Conservation (phyloP, 768 basidiomycete species). For the Lactarius psammicola region DNA sequence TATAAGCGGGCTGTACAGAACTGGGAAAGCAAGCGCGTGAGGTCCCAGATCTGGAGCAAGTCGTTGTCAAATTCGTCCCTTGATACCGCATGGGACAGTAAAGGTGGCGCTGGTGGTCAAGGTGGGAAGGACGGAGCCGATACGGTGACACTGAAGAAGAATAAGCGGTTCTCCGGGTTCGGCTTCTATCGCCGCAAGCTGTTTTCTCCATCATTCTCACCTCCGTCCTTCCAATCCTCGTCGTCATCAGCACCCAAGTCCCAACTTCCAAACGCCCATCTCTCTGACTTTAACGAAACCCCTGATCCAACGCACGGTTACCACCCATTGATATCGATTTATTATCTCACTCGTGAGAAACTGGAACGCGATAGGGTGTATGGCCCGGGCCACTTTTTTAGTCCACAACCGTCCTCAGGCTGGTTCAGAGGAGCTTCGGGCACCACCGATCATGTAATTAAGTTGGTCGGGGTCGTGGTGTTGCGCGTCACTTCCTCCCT, state of each 20-base stretch:
- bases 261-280: conserved; percentile 48
- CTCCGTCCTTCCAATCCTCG: conserved; percentile 51
- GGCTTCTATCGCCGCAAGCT: conserved; percentile 92
- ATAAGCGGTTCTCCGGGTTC: conserved; percentile 87
- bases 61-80: conserved; percentile 68
- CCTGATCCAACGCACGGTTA: conserved; percentile 89
- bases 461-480: too few species aligned
- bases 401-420: conserved; percentile 66
- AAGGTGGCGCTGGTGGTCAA: conserved; percentile 41
- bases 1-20: conserved; percentile 71
- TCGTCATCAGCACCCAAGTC: conserved; percentile 64
- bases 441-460: too few species aligned
- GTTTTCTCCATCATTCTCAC: conserved; percentile 56
- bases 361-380: conserved; percentile 92
- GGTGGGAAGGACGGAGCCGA: conserved; percentile 17
- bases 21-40: conserved; percentile 70
- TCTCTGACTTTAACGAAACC: conserved; percentile 48
- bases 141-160: conserved; percentile 47
- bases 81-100: conserved; percentile 56
- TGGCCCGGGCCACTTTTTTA: conserved; percentile 91
- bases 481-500: too few species aligned
- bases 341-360: conserved; percentile 94
- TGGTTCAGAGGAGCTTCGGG: conserved; percentile 27
- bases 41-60: conserved; percentile 47
- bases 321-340: conserved; percentile 94